Evolutionary conservation across 1,284 basidiomycete genomes (phyloP), one percentile per base, ranked within the genome.

Genomic region (Farysia itapuensis): DNA sequence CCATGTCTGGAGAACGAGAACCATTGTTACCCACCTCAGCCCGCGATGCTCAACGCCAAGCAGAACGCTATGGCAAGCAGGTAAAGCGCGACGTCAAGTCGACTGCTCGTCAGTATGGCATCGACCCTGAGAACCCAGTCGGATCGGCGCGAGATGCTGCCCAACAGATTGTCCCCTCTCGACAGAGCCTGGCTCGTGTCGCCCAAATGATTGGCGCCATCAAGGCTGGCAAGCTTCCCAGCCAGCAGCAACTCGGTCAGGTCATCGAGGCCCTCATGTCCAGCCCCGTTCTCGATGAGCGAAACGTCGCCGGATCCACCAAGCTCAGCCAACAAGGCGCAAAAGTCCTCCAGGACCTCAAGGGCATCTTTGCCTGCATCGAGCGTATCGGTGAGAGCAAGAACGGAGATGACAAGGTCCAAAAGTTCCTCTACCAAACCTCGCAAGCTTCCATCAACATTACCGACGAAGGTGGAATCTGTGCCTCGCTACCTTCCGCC

Each of bases 321-420:
- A 42, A 54, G 33, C 59, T 66, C 39, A 63, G 58, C 39, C 51
- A 66, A 43, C 58, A 66, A 31, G 52, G 53, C 31, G 58, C 50
- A 20, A 52, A 45, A 26, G 44, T 66, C 14, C 9, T 66, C 12
- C 47, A 49, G 16, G 64, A 66, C 48, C 39, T 66, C 44, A 66
- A 66, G 51, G 54, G 54, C 35, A 47, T 66, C 45, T 42, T 66
- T 12, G 58, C 59, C 38, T 61, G 59, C 50, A 49, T 66, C 53
- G 49, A 63, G 35, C 36, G 50, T 13, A 50, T 66, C 42, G 64
- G 53, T 26, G 54, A 66, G 39, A 58, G 50, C 54, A 66, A 66
- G 51, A 66, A 66, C 23, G 69, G 48, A 22, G 74, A 79, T 40
- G 74, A 79, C 64, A 61, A 79, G 66, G 67, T 79, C 44, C 79